Evolutionary conservation across 441 rosid genomes (phyloP), one percentile per base, ranked within the genome.

Genomic region (Populus hybrid): DNA sequence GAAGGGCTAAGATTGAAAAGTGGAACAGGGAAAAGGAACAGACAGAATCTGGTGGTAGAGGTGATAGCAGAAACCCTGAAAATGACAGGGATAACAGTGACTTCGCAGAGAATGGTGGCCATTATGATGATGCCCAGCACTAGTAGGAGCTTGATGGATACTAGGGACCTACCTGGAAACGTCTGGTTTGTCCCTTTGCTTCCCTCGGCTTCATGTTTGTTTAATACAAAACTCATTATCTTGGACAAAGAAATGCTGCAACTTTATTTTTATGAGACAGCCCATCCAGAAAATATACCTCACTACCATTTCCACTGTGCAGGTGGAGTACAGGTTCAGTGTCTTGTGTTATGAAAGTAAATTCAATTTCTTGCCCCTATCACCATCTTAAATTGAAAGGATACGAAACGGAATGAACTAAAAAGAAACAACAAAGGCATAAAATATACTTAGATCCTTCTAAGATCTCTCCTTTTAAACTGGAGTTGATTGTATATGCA

Each of bases 11-110:
- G 81, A 89, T 89, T n/a, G 93, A 88, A 86, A 90, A 81, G 72
- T 89, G 93, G 93, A 89, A 89, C 85, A 82, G 89, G 85, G 91
- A 88, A 80, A 88, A 82, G 84, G 90, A 86, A 18, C 77, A 82
- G 35, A 32, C 59, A n/a, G 85, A 82, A 18, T 32, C 83, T 40
- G 85, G 73, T 65, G 69, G n/a, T 42, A 86, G 80, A 50, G n/a
- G 66, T 68, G 78, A 81, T 69, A 69, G 67, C 71, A 68, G 72
- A 67, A 70, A 80, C 71, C 74, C 34, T 36, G 72, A 79, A 28
- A 71, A 75, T 74, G 83, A 75, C 26, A 69, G 63, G 73, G 69
- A 70, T 70, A 35, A 23, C 80, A 79, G 82, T 63, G 83, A 72
- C 67, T 67, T 73, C 24, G 12, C 75, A 1, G 46, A 73, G 38